These are phyloP conservation scores for Phyllosticta ampelicida DNA, from an alignment of 2,329 filamentous ascomycete species.

Conservation along the genomic window DNA sequence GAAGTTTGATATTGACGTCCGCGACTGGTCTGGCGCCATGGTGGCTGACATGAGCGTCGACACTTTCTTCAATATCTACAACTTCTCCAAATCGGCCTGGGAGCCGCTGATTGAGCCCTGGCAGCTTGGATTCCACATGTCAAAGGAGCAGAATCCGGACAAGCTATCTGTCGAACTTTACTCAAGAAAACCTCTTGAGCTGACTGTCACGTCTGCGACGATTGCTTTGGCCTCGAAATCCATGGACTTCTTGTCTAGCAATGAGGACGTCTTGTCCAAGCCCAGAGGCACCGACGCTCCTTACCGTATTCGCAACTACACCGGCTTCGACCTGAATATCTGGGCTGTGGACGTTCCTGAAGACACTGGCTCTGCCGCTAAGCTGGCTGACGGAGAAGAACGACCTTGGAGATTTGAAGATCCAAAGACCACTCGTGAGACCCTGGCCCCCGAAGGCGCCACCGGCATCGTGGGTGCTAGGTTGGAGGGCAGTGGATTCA, in stretches of 20 bases:
- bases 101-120: constrained; percentile 94
- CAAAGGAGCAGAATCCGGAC: constrained; percentile 64
- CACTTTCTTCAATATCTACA: constrained; percentile 93
- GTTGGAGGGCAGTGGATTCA: constrained; percentile 89
- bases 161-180: constrained; percentile 72
- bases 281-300: constrained; percentile 84
- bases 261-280: constrained; percentile 88
- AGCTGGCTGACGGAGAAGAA: constrained; percentile 79
- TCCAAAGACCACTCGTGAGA: constrained; percentile 92
- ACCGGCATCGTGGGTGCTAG: constrained; percentile 70
- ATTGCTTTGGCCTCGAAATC: constrained; percentile 92
- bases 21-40: constrained; percentile 83
- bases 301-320: constrained; percentile 90
- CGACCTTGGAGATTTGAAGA: constrained; percentile 95
- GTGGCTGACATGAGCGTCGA: constrained; percentile 85
- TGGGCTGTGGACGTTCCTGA: constrained; percentile 63
- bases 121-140: constrained; percentile 84
- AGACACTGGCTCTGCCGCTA: constrained; percentile 59
- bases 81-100: constrained; percentile 98
- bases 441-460: constrained; percentile 70
- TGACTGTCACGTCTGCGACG: constrained; percentile 85
- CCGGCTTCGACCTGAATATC: constrained; percentile 79
- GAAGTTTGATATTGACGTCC: constrained; percentile 71
- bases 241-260: constrained; percentile 74
- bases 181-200: constrained; percentile 81